phyloP scores from a whole-genome alignment of 2,329 filamentous ascomycete species.

The Penicillium verrucosum region DNA sequence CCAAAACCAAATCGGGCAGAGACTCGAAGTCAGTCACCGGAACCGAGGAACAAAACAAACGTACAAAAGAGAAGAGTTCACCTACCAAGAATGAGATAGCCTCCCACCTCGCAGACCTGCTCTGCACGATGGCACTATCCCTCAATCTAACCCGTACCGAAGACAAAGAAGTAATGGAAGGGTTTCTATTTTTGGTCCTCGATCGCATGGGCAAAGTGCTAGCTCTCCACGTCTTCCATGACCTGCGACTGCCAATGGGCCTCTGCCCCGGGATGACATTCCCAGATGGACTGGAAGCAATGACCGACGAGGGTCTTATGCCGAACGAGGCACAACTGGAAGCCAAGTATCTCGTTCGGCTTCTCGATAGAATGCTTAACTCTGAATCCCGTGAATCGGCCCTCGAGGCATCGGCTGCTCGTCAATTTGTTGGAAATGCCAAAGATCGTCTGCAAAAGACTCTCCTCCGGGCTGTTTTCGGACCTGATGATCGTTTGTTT shows the following conservation, averaged over 20 bases:
- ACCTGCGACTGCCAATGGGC: slow-evolving; percentile 28
- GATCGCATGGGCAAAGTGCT: slow-evolving; percentile 41
- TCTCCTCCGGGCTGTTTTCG: slow-evolving; percentile 43
- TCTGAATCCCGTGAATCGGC: background rate
- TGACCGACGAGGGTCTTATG: slow-evolving; percentile 22
- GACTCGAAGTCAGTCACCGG: background rate
- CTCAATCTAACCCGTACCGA: slow-evolving; percentile 25
- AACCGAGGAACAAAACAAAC: slow-evolving; percentile 1
- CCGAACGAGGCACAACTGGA: slow-evolving; percentile 31
- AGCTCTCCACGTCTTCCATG: slow-evolving; percentile 39
- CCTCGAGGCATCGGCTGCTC: background rate
- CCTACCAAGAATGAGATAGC: slow-evolving; percentile 17
- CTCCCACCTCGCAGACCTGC: slow-evolving; percentile 22
- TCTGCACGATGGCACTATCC: slow-evolving; percentile 31
- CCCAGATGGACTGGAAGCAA: slow-evolving; percentile 32
- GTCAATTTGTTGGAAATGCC: slow-evolving; percentile 19
- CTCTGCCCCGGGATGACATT: slow-evolving; percentile 27
- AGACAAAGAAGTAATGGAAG: slow-evolving; percentile 41
- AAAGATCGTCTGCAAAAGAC: slow-evolving; percentile 40
- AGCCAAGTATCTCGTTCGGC: slow-evolving; percentile 35
- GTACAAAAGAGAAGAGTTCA: background rate
- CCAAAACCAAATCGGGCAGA: background rate
- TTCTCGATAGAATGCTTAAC: slow-evolving; percentile 33
- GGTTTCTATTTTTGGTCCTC: slow-evolving; percentile 39
- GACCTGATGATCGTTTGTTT: slow-evolving; percentile 32